Evolutionary conservation across 768 basidiomycete species (phyloP).

Genomic region (Tricholoma matsutake): DNA sequence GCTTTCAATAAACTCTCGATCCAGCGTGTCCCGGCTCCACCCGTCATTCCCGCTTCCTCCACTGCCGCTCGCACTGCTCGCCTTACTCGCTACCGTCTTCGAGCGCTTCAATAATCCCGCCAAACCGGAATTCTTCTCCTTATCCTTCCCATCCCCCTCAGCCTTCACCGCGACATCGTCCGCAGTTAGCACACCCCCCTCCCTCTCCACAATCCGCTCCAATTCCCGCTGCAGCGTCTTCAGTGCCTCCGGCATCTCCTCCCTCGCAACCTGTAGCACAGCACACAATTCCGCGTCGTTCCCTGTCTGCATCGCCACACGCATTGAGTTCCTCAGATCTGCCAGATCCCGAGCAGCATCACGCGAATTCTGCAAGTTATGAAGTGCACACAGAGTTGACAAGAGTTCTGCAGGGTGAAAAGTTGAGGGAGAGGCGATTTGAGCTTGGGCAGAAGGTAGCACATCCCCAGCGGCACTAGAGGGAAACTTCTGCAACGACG

Average conservation of each 20-base stretch:
- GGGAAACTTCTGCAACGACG: constrained; percentile 3
- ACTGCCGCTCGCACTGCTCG: constrained; percentile 2
- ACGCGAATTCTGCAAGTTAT: constrained; percentile 37
- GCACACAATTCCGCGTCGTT: constrained; percentile 64
- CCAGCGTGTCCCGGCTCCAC: constrained; percentile 44
- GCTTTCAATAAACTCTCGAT: constrained; percentile 67
- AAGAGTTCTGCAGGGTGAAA: constrained; percentile 14
- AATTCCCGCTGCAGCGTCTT: constrained; percentile 74
- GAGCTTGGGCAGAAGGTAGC: not conserved
- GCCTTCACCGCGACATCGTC: not conserved
- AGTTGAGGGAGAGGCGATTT: constrained; percentile 8
- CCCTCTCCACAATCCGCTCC: constrained; percentile 40
- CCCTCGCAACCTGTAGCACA: constrained; percentile 57
- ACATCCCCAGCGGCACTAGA: not conserved
- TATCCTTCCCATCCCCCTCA: not conserved
- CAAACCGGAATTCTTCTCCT: not conserved
- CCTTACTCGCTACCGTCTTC: constrained; percentile 10
- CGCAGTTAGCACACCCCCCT: constrained; percentile 4
- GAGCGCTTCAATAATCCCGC: not conserved
- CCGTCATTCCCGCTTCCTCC: constrained; percentile 2
- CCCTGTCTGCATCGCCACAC: constrained; percentile 50
- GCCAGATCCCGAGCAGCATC: constrained; percentile 53
- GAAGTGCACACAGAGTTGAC: constrained; percentile 22
- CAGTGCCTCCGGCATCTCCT: constrained; percentile 78
- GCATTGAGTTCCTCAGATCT: constrained; percentile 58